Base-by-base conservation (phyloP, 345 rosid species). In the Acer negundo region DNA sequence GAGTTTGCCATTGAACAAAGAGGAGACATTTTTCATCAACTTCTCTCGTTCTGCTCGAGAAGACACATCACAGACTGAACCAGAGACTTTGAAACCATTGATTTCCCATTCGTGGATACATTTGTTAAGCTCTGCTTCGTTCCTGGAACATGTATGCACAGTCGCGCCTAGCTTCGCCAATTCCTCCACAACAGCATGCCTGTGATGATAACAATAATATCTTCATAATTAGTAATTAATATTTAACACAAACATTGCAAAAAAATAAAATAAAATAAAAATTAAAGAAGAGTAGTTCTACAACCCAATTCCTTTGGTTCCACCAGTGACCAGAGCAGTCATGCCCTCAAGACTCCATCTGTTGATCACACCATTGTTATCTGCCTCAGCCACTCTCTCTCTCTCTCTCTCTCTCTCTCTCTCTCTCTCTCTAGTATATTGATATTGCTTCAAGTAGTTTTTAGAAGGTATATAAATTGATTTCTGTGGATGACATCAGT, bases 111-210 rank as follows among this genome's bases (percentile, higher is more conserved):
- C 75, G 51, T 70, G 74, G 76, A 92, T 59, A 69, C 91, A 87
- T 62, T 86, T 78, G 6, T 83, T 79, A 7, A 93, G 80, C 79
- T 85, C 89, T 22, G 80, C 72, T 80, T 90, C 89, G 49, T 81
- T 81, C 69, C 91, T 74, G 6, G 92, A 87, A 80, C 97, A 93
- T 13, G 92, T 93, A 68, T 89, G 89, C 17, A 90, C 90, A 20
- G 66, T 74, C 2, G 92, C 92, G 22, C 97, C 97, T 22, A 90
- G 82, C 56, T 83, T 87, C 9, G 89, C 92, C 6, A 91, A 84
- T 82, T 91, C 95, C 81, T 87, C 93, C 31, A 93, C 92, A 11
- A 83, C 67, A 6, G 91, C 94, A 83, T 77, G 72, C 77, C 97
- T 89, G 46, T 42, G 46, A 42, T 42, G 46, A 11, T 9, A 42